Percentiles rank a stretch among this genome's conserved stretches.
phyloP scores from a whole-genome alignment of 257 asterid species.

The Solanum lignicaule region DNA sequence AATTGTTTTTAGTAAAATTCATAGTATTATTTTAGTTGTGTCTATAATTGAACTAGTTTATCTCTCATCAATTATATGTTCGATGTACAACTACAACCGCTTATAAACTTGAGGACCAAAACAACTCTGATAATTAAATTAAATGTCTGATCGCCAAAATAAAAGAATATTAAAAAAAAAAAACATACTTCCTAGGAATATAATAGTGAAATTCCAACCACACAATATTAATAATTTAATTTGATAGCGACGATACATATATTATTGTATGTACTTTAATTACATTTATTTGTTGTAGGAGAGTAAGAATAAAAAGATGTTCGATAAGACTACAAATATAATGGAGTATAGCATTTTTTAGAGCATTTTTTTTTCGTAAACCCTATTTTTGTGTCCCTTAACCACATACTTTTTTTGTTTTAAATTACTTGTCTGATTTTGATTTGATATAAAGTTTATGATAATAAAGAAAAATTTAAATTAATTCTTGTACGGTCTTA shows the following conservation, averaged over 20 bases:
- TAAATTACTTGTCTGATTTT: too few species aligned
- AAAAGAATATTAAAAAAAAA: background rate
- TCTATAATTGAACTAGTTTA: background rate
- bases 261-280: background rate
- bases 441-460: background rate
- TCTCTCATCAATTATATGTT: background rate
- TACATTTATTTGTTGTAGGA: background rate
- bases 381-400: background rate
- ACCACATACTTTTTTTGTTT: background rate
- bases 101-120: background rate
- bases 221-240: background rate
- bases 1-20: background rate
- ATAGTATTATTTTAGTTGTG: background rate
- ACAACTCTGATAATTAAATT: background rate
- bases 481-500: too few species aligned
- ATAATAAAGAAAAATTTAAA: accelerated
- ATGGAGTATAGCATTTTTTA: background rate
- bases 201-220: background rate
- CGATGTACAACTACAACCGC: background rate
- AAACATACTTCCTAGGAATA: background rate
- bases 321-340: too few species aligned
- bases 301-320: background rate
- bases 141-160: background rate
- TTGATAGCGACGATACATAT: background rate
- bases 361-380: too few species aligned